Evolutionary conservation across 768 basidiomycete species (phyloP).

Genomic region (Daedaleopsis sinensis): DNA sequence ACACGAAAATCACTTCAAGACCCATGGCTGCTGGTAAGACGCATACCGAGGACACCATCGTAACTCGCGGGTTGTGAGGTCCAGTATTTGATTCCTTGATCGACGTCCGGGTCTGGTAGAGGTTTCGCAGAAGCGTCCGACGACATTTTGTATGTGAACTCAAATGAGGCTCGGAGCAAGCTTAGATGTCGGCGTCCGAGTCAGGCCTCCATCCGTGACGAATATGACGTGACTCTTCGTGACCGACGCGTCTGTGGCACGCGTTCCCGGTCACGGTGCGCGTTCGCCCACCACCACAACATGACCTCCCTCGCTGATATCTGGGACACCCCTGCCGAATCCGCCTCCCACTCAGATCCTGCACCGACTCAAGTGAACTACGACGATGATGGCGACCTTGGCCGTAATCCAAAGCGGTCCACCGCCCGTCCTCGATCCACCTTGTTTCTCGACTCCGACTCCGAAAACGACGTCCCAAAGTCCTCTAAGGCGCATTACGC

Average conservation of each 20-base stretch:
- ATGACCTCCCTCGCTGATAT: slow-evolving; percentile 52
- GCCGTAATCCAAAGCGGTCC: slow-evolving; percentile 35
- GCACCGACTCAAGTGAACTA: slow-evolving; percentile 19
- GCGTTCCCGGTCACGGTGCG: background rate
- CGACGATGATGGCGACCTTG: slow-evolving; percentile 15
- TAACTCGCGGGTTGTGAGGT: slow-evolving; percentile 74
- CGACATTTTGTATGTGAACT: background rate
- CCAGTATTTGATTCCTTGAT: slow-evolving; percentile 90
- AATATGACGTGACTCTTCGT: slow-evolving; percentile 4
- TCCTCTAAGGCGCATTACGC: slow-evolving; percentile 21
- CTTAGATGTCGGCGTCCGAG: too few relatives aligned
- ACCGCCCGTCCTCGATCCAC: slow-evolving; percentile 29
- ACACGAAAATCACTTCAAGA: slow-evolving; percentile 15
- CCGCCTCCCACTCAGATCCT: slow-evolving; percentile 22
- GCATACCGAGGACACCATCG: slow-evolving; percentile 82
- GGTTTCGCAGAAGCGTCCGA: slow-evolving; percentile 4
- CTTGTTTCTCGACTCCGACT: slow-evolving; percentile 61
- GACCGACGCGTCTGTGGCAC: slow-evolving; percentile 15
- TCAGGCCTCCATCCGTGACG: background rate
- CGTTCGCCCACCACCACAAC: slow-evolving; percentile 9
- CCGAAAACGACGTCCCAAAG: slow-evolving; percentile 47
- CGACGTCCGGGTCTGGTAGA: slow-evolving; percentile 55
- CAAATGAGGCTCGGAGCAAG: background rate
- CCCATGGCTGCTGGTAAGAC: background rate
- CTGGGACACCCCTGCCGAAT: slow-evolving; percentile 56